Conservation (phyloP, 2,329 filamentous ascomycete species). For the Penicillium sumatraense region DNA sequence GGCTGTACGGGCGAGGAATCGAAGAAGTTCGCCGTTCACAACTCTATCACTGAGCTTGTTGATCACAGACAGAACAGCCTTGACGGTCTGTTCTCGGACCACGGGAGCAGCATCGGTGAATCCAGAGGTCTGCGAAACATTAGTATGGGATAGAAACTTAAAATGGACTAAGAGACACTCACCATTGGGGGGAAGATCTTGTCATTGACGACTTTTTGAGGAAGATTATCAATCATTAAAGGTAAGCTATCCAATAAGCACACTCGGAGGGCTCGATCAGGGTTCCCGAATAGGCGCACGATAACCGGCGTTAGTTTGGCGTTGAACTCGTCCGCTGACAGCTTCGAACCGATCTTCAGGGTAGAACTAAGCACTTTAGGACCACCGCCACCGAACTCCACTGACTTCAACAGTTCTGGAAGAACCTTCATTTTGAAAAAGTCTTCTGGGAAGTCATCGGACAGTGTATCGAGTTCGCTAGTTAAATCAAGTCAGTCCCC, state of each 20-base stretch:
- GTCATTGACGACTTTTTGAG: slow-evolving; percentile 89
- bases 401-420: slow-evolving; percentile 93
- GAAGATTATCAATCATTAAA: slow-evolving; percentile 85
- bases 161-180: slow-evolving; percentile 28
- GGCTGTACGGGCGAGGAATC: slow-evolving; percentile 89
- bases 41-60: slow-evolving; percentile 88
- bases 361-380: slow-evolving; percentile 87
- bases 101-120: slow-evolving; percentile 91
- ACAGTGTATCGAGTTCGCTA: slow-evolving; percentile 78
- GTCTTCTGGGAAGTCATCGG: slow-evolving; percentile 94
- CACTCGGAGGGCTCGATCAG: slow-evolving; percentile 88
- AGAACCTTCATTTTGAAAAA: slow-evolving; percentile 98
- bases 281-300: slow-evolving; percentile 84
- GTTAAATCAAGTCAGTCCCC: slow-evolving; percentile 21
- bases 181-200: slow-evolving; percentile 96
- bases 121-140: slow-evolving; percentile 72
- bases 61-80: slow-evolving; percentile 86
- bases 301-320: slow-evolving; percentile 81
- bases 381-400: slow-evolving; percentile 96
- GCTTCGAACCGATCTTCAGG: slow-evolving; percentile 86
- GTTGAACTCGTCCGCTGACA: slow-evolving; percentile 89
- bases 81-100: slow-evolving; percentile 93
- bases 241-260: slow-evolving; percentile 88
- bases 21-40: slow-evolving; percentile 90
- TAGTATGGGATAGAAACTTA: neutral